These are phyloP conservation scores for Lactarius trivialis DNA, from an alignment of 768 basidiomycete genomes.

Conservation along the genomic window DNA sequence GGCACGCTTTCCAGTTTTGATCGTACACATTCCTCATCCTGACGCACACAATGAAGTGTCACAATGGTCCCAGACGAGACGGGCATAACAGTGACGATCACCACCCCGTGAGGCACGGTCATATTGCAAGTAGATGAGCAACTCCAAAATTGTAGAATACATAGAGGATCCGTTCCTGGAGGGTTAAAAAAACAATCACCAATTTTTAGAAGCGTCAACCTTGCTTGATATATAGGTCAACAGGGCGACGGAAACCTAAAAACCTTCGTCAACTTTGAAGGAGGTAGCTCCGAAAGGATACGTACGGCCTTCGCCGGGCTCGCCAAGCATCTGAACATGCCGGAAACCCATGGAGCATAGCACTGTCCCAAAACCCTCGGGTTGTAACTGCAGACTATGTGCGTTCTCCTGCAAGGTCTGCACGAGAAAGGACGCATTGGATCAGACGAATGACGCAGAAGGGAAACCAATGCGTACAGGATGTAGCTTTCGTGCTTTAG, in stretches of 20 bases:
- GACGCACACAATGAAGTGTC: conserved; percentile 20
- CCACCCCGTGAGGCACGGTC: neutral
- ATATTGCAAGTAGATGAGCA: neutral
- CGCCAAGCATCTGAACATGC: conserved; percentile 41
- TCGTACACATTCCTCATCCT: neutral
- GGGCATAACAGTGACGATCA: conserved; percentile 27
- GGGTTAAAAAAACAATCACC: neutral
- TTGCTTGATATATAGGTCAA: conserved; percentile 21
- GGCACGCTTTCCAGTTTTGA: conserved; percentile 34
- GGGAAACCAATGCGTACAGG: conserved; percentile 34
- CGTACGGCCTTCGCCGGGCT: conserved; percentile 60
- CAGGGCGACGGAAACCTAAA: conserved; percentile 23
- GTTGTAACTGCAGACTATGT: conserved; percentile 49
- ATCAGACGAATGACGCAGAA: neutral
- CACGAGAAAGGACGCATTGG: neutral
- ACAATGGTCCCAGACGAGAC: conserved; percentile 30
- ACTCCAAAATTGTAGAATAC: neutral
- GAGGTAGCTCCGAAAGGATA: neutral
- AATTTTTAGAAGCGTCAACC: neutral
- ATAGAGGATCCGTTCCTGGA: neutral
- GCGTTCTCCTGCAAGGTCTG: conserved; percentile 57
- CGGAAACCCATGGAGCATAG: conserved; percentile 60
- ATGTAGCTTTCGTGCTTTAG: conserved; percentile 66
- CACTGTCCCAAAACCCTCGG: conserved; percentile 52
- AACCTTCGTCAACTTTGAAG: neutral